Evolutionary conservation across 352 stramenopile species (phyloP).

Genomic region (Phytophthora hybrid): DNA sequence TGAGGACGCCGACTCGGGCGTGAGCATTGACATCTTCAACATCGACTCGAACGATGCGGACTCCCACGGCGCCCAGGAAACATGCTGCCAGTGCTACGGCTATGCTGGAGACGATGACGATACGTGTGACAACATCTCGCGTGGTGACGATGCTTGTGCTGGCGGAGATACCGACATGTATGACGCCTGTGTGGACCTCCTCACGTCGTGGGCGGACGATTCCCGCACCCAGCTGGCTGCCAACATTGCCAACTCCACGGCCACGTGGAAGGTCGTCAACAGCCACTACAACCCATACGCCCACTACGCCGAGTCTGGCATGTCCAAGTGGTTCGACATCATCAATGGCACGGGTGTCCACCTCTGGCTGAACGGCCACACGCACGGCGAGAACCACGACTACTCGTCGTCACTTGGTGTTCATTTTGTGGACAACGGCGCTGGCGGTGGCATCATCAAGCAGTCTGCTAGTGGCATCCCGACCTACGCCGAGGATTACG

Average conservation of each 20-base stretch:
- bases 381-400: slow-evolving; percentile 75
- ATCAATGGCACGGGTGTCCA: slow-evolving; percentile 50
- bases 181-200: slow-evolving; percentile 47
- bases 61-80: slow-evolving; percentile 55
- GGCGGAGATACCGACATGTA: slow-evolving; percentile 56
- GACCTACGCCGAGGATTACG: slow-evolving; percentile 52
- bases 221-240: slow-evolving; percentile 48
- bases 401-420: slow-evolving; percentile 59
- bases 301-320: slow-evolving; percentile 44
- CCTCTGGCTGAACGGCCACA: slow-evolving; percentile 61
- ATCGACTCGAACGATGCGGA: slow-evolving; percentile 64
- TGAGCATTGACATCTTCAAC: slow-evolving; percentile 73
- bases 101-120: slow-evolving; percentile 54
- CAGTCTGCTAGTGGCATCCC: slow-evolving; percentile 72
- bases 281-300: slow-evolving; percentile 67
- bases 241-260: slow-evolving; percentile 58
- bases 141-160: slow-evolving; percentile 50
- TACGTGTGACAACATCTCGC: slow-evolving; percentile 51
- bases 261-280: slow-evolving; percentile 78
- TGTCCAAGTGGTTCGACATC: slow-evolving; percentile 56
- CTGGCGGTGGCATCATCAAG: slow-evolving; percentile 76
- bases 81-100: slow-evolving; percentile 69
- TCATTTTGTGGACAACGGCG: slow-evolving; percentile 81
- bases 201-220: slow-evolving; percentile 55
- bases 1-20: slow-evolving; percentile 43